These are phyloP conservation scores for Fusarium liriodendri DNA, from an alignment of 2,329 filamentous ascomycete genomes.

Conservation along the genomic window DNA sequence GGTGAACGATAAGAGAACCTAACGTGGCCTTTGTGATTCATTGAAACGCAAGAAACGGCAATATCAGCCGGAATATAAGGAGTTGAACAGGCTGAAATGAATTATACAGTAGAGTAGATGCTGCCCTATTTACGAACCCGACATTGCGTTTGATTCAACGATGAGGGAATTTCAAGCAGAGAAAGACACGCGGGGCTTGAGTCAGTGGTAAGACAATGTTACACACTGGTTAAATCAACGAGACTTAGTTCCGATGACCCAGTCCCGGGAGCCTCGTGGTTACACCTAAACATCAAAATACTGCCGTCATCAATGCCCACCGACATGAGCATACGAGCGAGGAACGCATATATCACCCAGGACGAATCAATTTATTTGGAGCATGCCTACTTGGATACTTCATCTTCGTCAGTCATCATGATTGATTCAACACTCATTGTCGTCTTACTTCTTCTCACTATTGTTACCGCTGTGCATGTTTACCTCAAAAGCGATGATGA, in stretches of 20 bases:
- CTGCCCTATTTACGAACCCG: not conserved
- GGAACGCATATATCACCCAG: not conserved
- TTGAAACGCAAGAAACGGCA: not conserved
- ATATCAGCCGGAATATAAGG: not conserved
- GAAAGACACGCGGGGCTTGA: not conserved
- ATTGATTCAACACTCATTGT: not conserved
- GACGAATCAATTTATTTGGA: not conserved
- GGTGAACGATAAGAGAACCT: not conserved
- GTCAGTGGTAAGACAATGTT: not conserved
- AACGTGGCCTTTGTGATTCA: not conserved
- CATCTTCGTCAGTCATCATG: not conserved
- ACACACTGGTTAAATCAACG: not conserved
- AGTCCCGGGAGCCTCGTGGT: not conserved
- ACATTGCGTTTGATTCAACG: not conserved
- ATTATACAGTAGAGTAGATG: not conserved
- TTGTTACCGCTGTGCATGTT: not conserved
- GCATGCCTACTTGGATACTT: too few relatives aligned
- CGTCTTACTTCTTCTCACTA: not conserved
- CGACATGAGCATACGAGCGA: not conserved
- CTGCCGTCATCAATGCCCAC: not conserved
- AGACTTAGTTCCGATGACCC: not conserved
- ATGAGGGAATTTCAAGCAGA: not conserved
- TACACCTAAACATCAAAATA: not conserved
- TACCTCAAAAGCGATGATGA: not conserved
- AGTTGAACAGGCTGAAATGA: not conserved